Evolutionary conservation across 495 filamentous ascomycete species (phyloP).

Genomic region (Aspergillus conjunctus): DNA sequence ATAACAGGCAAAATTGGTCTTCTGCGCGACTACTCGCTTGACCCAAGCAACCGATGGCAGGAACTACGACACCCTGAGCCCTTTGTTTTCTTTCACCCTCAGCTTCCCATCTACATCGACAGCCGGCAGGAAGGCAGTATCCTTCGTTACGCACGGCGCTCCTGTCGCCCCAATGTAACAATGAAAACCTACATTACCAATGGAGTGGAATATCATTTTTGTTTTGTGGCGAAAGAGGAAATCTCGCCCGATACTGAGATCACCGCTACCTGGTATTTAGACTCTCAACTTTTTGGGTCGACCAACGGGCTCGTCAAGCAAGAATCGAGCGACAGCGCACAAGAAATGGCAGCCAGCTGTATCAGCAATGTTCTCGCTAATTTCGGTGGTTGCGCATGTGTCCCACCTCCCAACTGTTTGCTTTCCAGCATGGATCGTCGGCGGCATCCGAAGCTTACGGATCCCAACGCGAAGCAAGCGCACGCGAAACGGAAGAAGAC

Average conservation of each 20-base stretch:
- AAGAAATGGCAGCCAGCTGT: conserved; percentile 55
- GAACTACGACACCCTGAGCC: conserved; percentile 77
- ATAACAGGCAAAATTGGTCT: conserved; percentile 84
- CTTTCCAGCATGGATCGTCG: conserved; percentile 75
- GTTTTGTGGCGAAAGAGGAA: conserved; percentile 75
- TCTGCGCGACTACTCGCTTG: conserved; percentile 72
- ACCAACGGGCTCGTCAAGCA: conserved; percentile 51
- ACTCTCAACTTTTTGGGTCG: conserved; percentile 48
- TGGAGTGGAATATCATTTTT: conserved; percentile 79
- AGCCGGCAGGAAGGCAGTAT: conserved; percentile 80
- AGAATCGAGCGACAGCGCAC: conserved; percentile 44
- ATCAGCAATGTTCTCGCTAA: conserved; percentile 78
- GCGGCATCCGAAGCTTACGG: conserved; percentile 51
- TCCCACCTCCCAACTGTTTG: conserved; percentile 62
- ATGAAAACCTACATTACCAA: conserved; percentile 81
- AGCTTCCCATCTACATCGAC: conserved; percentile 87
- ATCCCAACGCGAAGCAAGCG: conserved; percentile 33
- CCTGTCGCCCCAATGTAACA: conserved; percentile 80
- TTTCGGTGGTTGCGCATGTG: conserved; percentile 87
- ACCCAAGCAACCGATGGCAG: conserved; percentile 73
- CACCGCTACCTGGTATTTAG: conserved; percentile 68
- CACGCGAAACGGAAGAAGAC: conserved; percentile 58
- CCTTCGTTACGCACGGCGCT: conserved; percentile 82
- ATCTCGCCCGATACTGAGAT: conserved; percentile 66
- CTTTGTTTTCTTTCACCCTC: conserved; percentile 82